Evolutionary conservation across 345 rosid genomes (phyloP).

Genomic region (Noccaea bulbosa): DNA sequence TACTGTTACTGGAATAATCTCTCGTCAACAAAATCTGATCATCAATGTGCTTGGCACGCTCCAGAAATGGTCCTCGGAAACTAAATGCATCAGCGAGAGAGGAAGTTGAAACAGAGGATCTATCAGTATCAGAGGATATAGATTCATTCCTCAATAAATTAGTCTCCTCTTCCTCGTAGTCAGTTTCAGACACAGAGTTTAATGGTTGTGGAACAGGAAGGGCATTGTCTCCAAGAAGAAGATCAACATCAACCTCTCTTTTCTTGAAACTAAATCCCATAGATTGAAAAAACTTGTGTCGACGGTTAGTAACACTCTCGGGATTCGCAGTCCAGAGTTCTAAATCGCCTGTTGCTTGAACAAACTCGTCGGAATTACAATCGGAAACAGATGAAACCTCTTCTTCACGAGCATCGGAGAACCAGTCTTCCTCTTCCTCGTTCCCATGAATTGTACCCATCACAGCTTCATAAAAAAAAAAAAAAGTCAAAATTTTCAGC

Average conservation of each 20-base stretch:
- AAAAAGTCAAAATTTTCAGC: conserved; percentile 2
- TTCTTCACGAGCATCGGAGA: conserved; percentile 70
- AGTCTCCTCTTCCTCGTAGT: conserved; percentile 17
- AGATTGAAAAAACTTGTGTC: conserved; percentile 48
- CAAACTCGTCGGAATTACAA: conserved; percentile 49
- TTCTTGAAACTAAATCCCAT: conserved; percentile 48
- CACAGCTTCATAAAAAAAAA: conserved; percentile 28
- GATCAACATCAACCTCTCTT: conserved; percentile 30
- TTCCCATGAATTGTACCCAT: conserved; percentile 43
- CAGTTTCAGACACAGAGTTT: conserved; percentile 35
- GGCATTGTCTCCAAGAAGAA: background rate
- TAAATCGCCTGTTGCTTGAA: conserved; percentile 37
- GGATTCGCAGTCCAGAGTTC: conserved; percentile 61
- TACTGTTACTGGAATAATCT: conserved; percentile 43
- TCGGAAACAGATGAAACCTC: conserved; percentile 61
- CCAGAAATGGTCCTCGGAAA: conserved; percentile 43
- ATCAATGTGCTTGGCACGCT: conserved; percentile 45
- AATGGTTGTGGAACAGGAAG: conserved; percentile 16
- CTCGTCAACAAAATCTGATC: conserved; percentile 46
- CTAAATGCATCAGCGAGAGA: conserved; percentile 39
- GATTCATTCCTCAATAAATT: conserved; percentile 44
- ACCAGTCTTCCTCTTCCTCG: conserved; percentile 53
- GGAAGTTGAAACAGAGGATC: conserved; percentile 34
- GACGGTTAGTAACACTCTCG: conserved; percentile 62
- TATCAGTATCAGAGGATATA: conserved; percentile 24